Base-by-base conservation (phyloP, 768 basidiomycete genomes). In the Fistulinella prunicolor region DNA sequence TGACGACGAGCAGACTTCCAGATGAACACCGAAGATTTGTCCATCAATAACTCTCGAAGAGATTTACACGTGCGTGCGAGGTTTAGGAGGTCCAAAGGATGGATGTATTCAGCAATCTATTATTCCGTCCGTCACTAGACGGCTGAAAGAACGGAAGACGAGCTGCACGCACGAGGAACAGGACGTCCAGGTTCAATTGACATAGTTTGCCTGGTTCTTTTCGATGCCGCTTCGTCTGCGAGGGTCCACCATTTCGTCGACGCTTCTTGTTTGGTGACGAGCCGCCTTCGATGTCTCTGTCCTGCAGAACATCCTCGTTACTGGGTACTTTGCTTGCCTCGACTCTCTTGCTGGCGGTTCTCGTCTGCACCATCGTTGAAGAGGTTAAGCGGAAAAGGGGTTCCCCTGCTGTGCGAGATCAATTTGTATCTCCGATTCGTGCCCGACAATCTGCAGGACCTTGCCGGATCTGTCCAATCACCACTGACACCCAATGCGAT, bases 101-200 rank as follows among this genome's bases (percentile, higher is more conserved):
- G 60, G 4, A 78, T 57, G 45, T 71, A 65, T 9, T 52, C 55
- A 46, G 70, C 69, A 44, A 76, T 70, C 72, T 76, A 42, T n/a
- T n/a, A n/a, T n/a, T n/a, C n/a, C n/a, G n/a, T n/a, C n/a, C n/a
- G n/a, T n/a, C n/a, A n/a, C n/a, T n/a, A n/a, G n/a, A n/a, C n/a
- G n/a, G n/a, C n/a, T n/a, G n/a, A 19, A 19, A 6, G 3, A 5
- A 34, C 4, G 5, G 32, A 16, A 12, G 12, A 12, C 32, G 32
- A 34, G 23, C n/a, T 6, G 3, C 10, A 38, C 36, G 23, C 9
- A 56, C 54, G 16, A 47, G 42, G 28, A 38, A 47, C 7, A 51
- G 23, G 5, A 57, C 50, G 7, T 28, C 26, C 6, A 28, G 26
- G 26, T 28, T 28, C 6, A 28, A 10, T 28, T 28, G 26, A 28